phyloP scores from a whole-genome alignment of 768 basidiomycete genomes.

The Boletus speciosus region DNA sequence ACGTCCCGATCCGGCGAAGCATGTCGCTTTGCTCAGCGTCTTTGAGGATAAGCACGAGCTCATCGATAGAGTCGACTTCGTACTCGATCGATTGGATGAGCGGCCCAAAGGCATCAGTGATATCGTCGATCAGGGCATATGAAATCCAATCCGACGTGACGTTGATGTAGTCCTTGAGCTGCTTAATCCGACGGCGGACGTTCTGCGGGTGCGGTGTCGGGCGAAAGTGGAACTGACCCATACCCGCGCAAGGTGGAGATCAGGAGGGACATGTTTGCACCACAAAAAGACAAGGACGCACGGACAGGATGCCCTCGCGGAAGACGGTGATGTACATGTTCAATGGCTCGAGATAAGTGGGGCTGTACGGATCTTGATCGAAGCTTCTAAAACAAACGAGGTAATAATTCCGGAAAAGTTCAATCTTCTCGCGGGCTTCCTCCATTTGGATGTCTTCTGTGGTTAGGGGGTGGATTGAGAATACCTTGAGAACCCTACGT shows the following conservation, averaged over 20 bases:
- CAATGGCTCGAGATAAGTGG: slow-evolving; percentile 93
- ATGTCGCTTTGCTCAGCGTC: slow-evolving; percentile 80
- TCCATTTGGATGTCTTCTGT: slow-evolving; percentile 99
- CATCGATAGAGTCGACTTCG: slow-evolving; percentile 98
- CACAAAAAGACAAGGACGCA: slow-evolving; percentile 37
- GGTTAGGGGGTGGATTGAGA: slow-evolving; percentile 94
- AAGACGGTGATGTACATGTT: slow-evolving; percentile 99
- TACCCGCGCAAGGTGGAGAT: not conserved
- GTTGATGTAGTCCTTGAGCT: slow-evolving; percentile 97
- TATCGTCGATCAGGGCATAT: slow-evolving; percentile 98
- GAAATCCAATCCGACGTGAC: slow-evolving; percentile 99
- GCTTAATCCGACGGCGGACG: slow-evolving; percentile 96
- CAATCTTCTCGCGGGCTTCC: slow-evolving; percentile 99
- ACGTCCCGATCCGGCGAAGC: slow-evolving; percentile 94
- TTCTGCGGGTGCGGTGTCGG: slow-evolving; percentile 98
- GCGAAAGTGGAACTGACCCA: slow-evolving; percentile 85
- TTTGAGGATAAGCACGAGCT: slow-evolving; percentile 93
- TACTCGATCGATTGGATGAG: slow-evolving; percentile 98
- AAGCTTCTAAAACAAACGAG: slow-evolving; percentile 99
- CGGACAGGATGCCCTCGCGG: slow-evolving; percentile 92
- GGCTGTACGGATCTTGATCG: slow-evolving; percentile 97
- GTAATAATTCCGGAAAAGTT: slow-evolving; percentile 97
- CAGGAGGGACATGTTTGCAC: not conserved
- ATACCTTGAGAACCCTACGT: slow-evolving; percentile 57
- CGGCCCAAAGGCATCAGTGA: slow-evolving; percentile 98